Base-by-base conservation (phyloP, 2,329 filamentous ascomycete species). In the Cercospora sp. region DNA sequence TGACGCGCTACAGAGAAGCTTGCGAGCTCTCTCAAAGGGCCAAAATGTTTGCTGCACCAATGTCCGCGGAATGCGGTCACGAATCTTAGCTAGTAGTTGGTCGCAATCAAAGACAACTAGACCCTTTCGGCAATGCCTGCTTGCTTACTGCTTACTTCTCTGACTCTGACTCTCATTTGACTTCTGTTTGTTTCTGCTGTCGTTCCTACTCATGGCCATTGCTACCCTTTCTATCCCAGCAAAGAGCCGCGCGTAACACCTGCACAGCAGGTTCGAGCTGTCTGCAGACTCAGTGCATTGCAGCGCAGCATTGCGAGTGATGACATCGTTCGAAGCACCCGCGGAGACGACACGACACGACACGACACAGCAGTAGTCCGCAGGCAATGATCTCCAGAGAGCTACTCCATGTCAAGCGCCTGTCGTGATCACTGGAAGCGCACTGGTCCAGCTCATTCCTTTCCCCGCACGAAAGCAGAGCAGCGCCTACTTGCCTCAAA, bases 311-410 rank as follows among this genome's bases (percentile, higher is more conserved):
- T 49, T 1, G 9, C 16, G 16, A 18, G 8, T 32, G 43, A 62
- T 62, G 60, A 62, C 60, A 62, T 62, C 24, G 60, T 51, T 61
- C 18, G 34, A 34, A 37, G 13, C 43, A 49, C 43, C 43, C 43
- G 43, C 43, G 43, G 43, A 49, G 43, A 49, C 43, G n/a, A 16
- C 34, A 49, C 43, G n/a, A 16, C 34, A 40, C 34, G 16, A 4
- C 34, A 37, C 34, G 12, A 34, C 58, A 61, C n/a, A 34, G 28
- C 18, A 30, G 1, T 21, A 21, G 21, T 21, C 24, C 57, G 57
- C 30, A 59, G 57, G 57, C 57, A 7, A 60, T 7, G 26, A 60
- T 40, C 57, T 2, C 26, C 18, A 60, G 6, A 60, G 6, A 60
- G n/a, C 32, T 40, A 40, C 40, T 24, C 21, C 21, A 30, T 55